Evolutionary conservation across 352 stramenopile species (phyloP).

Genomic region (Peronospora destructor): DNA sequence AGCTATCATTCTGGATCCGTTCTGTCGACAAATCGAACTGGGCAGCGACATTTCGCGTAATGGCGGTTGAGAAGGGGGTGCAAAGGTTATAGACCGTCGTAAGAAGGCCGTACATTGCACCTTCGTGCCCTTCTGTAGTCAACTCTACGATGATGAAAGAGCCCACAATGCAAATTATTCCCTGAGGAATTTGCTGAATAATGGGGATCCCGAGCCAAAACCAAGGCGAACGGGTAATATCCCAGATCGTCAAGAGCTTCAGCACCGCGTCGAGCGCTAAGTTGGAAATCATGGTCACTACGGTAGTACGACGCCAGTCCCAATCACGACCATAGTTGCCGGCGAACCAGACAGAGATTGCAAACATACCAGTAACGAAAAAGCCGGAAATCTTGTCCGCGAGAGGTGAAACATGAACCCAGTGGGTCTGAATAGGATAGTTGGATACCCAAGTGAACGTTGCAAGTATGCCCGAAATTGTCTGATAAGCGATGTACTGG

Average conservation of each 20-base stretch:
- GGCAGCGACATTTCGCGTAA: slow-evolving; percentile 38
- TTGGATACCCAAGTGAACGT: slow-evolving; percentile 34
- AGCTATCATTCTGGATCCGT: slow-evolving; percentile 46
- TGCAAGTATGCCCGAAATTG: slow-evolving; percentile 37
- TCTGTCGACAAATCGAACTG: slow-evolving; percentile 39
- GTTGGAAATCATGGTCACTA: slow-evolving; percentile 29
- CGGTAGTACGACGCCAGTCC: slow-evolving; percentile 42
- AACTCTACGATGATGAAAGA: slow-evolving; percentile 61
- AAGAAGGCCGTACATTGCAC: slow-evolving; percentile 55
- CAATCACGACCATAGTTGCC: slow-evolving; percentile 51
- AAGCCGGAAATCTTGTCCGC: slow-evolving; percentile 34
- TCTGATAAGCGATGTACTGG: slow-evolving; percentile 40
- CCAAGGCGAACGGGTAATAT: slow-evolving; percentile 42
- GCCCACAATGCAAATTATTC: slow-evolving; percentile 48
- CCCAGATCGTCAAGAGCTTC: slow-evolving; percentile 45
- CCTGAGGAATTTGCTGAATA: slow-evolving; percentile 38
- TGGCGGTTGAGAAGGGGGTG: slow-evolving; percentile 34
- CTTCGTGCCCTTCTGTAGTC: slow-evolving; percentile 47
- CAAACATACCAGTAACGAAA: slow-evolving; percentile 28
- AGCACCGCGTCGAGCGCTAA: slow-evolving; percentile 33
- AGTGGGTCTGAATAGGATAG: slow-evolving; percentile 37
- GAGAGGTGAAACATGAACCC: slow-evolving; percentile 37
- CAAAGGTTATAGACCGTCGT: slow-evolving; percentile 56
- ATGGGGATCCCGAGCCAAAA: slow-evolving; percentile 48
- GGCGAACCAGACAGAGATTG: slow-evolving; percentile 35